Base-by-base conservation (phyloP, 192 early-diverging fungal species). In the Backusella tarrabulga region DNA sequence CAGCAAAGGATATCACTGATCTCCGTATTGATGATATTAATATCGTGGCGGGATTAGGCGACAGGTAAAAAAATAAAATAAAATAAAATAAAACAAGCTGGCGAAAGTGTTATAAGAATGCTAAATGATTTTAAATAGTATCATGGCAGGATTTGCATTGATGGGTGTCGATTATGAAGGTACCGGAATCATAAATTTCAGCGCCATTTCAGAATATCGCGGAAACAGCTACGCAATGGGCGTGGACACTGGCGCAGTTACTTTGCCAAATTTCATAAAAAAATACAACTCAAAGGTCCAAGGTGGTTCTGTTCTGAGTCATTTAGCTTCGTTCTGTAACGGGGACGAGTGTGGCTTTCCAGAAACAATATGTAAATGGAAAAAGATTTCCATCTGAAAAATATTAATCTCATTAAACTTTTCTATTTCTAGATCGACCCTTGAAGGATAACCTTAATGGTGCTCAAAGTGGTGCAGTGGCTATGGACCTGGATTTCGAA, bases 21-120 rank as follows among this genome's bases (percentile, higher is more conserved):
- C 79, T 88, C 41, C 77, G 89, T 50, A 68, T 82, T 46, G 89
- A 90, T 50, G 88, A 90, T 78, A 85, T 90, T 69, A 84, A 79
- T 41, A 78, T 88, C n/a, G 71, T 89, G 36, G 86, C 80, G 29
- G 87, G 85, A 14, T 77, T 90, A 26, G 89, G 89, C 14, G 89
- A 90, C 15, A 80, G 78, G 78, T 80, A 32, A 26, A 41, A 56
- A 29, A 14, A 32, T 34, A 67, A 4, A 34, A 40, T 23, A 4
- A 52, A 4, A 26, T 15, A n/a, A n/a, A n/a, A n/a, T n/a, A n/a
- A n/a, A n/a, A n/a, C 0, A 32, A 19, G 0, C 11, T 12, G 46
- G 29, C 36, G 1, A 23, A 41, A 23, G 6, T 21, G 32, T 29
- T 9, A 6, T 42, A 44, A 34, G 8, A 36, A 15, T 36, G 2